Conservation (phyloP, 352 stramenopile species). For the Aphanomyces invadans region DNA sequence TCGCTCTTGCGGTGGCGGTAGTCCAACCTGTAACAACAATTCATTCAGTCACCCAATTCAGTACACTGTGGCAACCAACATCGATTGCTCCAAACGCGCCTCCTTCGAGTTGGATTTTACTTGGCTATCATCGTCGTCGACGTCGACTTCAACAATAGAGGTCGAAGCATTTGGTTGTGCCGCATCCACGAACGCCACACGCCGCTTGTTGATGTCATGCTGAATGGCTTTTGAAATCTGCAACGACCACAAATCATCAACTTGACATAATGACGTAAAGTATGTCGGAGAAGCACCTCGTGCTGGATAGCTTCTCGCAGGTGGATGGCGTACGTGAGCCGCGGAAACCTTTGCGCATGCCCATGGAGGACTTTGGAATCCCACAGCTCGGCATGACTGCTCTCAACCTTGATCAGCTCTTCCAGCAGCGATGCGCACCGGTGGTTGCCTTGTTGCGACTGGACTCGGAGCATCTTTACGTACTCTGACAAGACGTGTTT, state of each 20-base stretch:
- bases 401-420: slow-evolving; percentile 57
- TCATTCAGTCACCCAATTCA: background rate
- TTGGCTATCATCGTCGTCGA: background rate
- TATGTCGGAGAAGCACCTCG: slow-evolving; percentile 33
- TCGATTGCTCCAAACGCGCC: slow-evolving; percentile 9
- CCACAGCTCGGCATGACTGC: slow-evolving; percentile 45
- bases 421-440: slow-evolving; percentile 45
- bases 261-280: background rate
- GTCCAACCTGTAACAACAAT: slow-evolving; percentile 6
- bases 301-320: slow-evolving; percentile 62
- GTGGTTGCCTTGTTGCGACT: slow-evolving; percentile 53
- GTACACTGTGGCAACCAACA: slow-evolving; percentile 7
- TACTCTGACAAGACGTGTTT: slow-evolving; percentile 62
- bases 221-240: slow-evolving; percentile 22
- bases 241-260: background rate
- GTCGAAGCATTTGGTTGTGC: background rate
- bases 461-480: slow-evolving; percentile 61
- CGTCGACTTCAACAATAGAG: background rate
- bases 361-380: slow-evolving; percentile 64
- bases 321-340: slow-evolving; percentile 50
- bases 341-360: slow-evolving; percentile 55
- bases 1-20: slow-evolving; percentile 23
- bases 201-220: slow-evolving; percentile 15
- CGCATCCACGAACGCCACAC: background rate
- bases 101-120: background rate